phyloP scores from a whole-genome alignment of 2,329 filamentous ascomycete genomes.

The Apiospora koreana region DNA sequence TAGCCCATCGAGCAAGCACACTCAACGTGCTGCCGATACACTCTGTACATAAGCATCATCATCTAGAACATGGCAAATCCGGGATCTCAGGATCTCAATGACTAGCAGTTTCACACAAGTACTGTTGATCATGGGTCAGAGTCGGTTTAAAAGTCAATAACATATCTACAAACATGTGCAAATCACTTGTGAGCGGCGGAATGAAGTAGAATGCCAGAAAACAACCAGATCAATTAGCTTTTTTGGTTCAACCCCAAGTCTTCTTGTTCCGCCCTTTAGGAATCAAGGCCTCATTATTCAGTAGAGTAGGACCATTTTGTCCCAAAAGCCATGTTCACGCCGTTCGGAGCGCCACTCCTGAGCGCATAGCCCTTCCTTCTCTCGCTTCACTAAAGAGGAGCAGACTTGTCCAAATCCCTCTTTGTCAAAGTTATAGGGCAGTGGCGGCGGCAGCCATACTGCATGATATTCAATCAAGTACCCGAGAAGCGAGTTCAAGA shows the following conservation, averaged over 20 bases:
- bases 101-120: background rate
- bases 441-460: background rate
- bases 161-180: background rate
- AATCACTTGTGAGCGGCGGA: background rate
- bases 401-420: background rate
- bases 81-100: background rate
- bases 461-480: conserved; percentile 9
- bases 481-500: background rate
- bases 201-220: background rate
- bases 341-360: background rate
- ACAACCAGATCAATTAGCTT: background rate
- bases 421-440: background rate
- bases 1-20: background rate
- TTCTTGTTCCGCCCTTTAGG: background rate
- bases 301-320: background rate
- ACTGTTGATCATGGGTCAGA: background rate
- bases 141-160: background rate
- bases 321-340: background rate
- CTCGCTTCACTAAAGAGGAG: background rate
- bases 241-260: background rate
- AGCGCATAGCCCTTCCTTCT: background rate
- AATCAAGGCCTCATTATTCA: conserved; percentile 1
- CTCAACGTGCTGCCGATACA: background rate
- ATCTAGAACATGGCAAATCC: background rate
- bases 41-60: background rate